A percentile compares a stretch with the other conserved stretches of the same genome.
phyloP scores from a whole-genome alignment of 129 eudicot species.

The Smallanthus sonchifolius region DNA sequence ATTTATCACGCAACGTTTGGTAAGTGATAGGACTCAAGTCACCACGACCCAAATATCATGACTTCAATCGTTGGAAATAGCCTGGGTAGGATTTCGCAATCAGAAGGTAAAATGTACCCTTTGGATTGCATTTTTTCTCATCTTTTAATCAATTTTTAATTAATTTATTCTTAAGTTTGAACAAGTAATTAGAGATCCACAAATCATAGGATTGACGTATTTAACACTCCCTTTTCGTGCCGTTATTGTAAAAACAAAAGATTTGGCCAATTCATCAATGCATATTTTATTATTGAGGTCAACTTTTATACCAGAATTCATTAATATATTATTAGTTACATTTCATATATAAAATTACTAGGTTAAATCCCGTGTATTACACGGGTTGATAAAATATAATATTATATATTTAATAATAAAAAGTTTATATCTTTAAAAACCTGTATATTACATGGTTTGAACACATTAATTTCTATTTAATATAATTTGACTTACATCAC shows the following conservation, averaged over 20 bases:
- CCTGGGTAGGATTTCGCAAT: slow-evolving; percentile 52
- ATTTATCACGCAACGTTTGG: slow-evolving; percentile 10
- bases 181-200: slow-evolving; percentile 34
- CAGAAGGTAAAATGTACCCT: slow-evolving; percentile 68
- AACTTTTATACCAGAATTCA: no score
- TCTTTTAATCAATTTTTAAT: slow-evolving; percentile 10
- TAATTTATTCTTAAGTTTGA: slow-evolving; percentile 21
- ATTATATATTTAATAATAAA: no score
- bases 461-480: no score
- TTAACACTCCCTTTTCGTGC: slow-evolving; percentile 7
- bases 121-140: slow-evolving; percentile 6
- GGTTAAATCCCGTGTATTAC: no score
- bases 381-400: no score
- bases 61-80: slow-evolving; percentile 41
- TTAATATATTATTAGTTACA: no score
- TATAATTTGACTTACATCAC: no score
- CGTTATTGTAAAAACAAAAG: neutral
- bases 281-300: no score
- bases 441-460: no score
- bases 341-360: no score
- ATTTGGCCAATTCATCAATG: no score
- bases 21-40: slow-evolving; percentile 15
- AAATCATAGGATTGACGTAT: slow-evolving; percentile 10
- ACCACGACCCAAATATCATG: neutral
- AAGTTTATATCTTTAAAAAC: no score